Conservation (phyloP, 352 stramenopile species). For the Phytophthora pinifolia region DNA sequence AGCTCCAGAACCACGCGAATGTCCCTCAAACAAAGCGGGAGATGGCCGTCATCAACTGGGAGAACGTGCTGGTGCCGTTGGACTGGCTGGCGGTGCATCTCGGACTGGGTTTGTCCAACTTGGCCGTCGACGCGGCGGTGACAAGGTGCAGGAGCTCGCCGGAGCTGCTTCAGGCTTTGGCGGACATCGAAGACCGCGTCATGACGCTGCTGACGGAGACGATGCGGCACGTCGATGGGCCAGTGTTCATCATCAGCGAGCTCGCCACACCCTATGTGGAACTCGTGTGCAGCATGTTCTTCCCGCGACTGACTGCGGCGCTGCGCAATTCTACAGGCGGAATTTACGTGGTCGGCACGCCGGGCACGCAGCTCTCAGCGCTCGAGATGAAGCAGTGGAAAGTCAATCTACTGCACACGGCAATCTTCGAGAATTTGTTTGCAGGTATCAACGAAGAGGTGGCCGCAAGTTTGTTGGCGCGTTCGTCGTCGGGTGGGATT, state of each 20-base stretch:
- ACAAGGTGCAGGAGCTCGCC: slow-evolving; percentile 14
- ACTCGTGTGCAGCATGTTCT: slow-evolving; percentile 47
- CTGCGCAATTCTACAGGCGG: slow-evolving; percentile 30
- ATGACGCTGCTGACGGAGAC: slow-evolving; percentile 38
- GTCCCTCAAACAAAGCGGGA: slow-evolving; percentile 10
- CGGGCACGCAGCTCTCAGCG: slow-evolving; percentile 31
- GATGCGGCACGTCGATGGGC: slow-evolving; percentile 18
- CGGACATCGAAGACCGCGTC: slow-evolving; percentile 34
- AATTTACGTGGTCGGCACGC: slow-evolving; percentile 46
- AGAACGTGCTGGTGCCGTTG: slow-evolving; percentile 51
- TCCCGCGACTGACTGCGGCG: slow-evolving; percentile 38
- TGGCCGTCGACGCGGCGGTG: slow-evolving; percentile 30
- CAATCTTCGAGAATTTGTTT: slow-evolving; percentile 39
- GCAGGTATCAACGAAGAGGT: not conserved
- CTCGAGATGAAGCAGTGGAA: slow-evolving; percentile 52
- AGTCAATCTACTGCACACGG: slow-evolving; percentile 43
- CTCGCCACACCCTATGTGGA: slow-evolving; percentile 41
- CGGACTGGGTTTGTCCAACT: slow-evolving; percentile 23
- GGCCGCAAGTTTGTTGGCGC: slow-evolving; percentile 4
- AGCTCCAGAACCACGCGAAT: not conserved
- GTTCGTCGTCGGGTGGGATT: slow-evolving; percentile 8
- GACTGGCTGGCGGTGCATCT: slow-evolving; percentile 39
- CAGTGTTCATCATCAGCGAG: slow-evolving; percentile 51
- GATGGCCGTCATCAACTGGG: slow-evolving; percentile 49
- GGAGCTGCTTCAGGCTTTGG: slow-evolving; percentile 15